Conservation (phyloP, 2,329 filamentous ascomycete species). For the Neoscytalidium dimidiatum region DNA sequence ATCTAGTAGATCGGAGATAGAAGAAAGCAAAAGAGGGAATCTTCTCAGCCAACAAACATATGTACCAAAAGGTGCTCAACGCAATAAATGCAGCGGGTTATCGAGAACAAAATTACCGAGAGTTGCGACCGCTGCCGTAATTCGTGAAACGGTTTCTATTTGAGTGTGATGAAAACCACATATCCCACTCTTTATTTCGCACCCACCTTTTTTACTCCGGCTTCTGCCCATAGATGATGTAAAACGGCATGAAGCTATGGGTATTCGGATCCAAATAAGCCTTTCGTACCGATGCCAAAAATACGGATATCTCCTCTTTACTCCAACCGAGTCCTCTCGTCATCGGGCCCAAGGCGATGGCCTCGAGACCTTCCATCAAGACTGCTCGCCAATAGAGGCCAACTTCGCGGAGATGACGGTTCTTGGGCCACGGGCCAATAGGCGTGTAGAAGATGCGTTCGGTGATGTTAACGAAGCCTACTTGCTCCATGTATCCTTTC, state of each 20-base stretch:
- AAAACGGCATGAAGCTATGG: constrained; percentile 58
- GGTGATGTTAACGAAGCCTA: constrained; percentile 56
- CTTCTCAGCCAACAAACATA: background rate
- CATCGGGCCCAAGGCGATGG: constrained; percentile 24
- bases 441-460: constrained; percentile 55
- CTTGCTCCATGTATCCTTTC: constrained; percentile 50
- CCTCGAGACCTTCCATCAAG: constrained; percentile 25
- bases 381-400: constrained; percentile 26
- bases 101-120: background rate
- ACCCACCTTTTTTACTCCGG: constrained; percentile 29
- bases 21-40: background rate
- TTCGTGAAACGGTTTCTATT: too few species aligned
- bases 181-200: background rate
- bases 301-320: constrained; percentile 23
- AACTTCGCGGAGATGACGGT: constrained; percentile 24
- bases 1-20: background rate
- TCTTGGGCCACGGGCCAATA: constrained; percentile 57
- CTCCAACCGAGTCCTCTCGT: constrained; percentile 24
- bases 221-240: constrained; percentile 58
- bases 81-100: background rate
- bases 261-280: constrained; percentile 33
- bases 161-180: background rate
- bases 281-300: constrained; percentile 18
- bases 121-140: too few species aligned
- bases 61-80: background rate